phyloP scores from a whole-genome alignment of 1,284 basidiomycete genomes.

The Apiotrichum domesticum region DNA sequence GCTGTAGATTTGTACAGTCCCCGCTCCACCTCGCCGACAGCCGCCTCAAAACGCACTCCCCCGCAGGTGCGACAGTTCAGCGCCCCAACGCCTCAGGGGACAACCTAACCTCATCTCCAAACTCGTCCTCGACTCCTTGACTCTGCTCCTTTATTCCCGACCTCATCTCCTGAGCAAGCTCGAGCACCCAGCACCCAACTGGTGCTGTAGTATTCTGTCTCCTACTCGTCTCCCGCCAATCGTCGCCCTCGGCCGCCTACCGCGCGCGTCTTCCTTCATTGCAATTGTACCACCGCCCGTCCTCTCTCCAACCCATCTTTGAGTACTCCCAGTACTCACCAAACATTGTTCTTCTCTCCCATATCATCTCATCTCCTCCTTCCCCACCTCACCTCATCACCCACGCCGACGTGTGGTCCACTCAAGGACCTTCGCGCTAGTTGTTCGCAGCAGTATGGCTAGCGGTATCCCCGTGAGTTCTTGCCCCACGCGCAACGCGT shows the following conservation, averaged over 20 bases:
- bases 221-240: neutral
- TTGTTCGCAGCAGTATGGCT: constrained; percentile 16
- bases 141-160: neutral
- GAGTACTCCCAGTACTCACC: neutral
- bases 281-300: neutral
- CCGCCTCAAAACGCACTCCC: too few species aligned
- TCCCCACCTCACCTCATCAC: neutral
- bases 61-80: too few species aligned
- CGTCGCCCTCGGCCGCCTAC: neutral
- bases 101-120: too few species aligned
- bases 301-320: neutral
- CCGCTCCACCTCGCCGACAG: too few species aligned
- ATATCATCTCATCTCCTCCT: neutral
- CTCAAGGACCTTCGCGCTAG: neutral
- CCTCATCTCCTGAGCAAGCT: neutral
- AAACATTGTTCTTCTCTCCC: constrained; percentile 1
- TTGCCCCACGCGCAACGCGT: neutral
- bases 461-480: constrained; percentile 30
- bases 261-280: neutral
- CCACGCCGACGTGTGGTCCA: neutral
- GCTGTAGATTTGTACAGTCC: too few species aligned
- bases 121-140: neutral
- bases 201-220: neutral
- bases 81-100: too few species aligned
- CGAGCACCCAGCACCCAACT: neutral